Conservation (phyloP, 805 yeast genomes). For the Candida ficus region DNA sequence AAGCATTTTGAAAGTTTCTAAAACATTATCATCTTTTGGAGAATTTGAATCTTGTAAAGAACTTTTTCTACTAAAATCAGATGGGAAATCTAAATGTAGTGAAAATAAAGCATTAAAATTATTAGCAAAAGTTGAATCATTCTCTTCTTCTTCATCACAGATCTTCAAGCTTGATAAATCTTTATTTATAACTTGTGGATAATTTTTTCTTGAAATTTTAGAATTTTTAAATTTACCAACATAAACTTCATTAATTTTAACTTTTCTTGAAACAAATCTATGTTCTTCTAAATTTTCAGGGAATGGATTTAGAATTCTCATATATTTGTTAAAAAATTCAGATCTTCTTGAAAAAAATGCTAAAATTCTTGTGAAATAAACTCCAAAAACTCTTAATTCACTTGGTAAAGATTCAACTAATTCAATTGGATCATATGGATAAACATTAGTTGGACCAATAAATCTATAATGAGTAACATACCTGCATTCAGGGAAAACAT, state of each 20-base stretch:
- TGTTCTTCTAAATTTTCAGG: conserved; percentile 14
- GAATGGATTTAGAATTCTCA: conserved; percentile 16
- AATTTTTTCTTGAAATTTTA: conserved; percentile 13
- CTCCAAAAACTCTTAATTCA: conserved; percentile 10
- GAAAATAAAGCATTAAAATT: conserved; percentile 16
- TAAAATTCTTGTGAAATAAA: conserved; percentile 16
- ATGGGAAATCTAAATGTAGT: conserved; percentile 3
- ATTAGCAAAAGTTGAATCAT: conserved; percentile 10
- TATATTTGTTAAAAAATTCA: conserved; percentile 20
- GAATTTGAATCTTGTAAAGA: not conserved
- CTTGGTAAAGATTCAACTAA: conserved; percentile 6
- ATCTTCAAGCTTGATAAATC: not conserved
- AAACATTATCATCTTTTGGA: not conserved
- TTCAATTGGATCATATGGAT: conserved; percentile 15
- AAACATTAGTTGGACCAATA: conserved; percentile 21
- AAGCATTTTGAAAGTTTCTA: conserved; percentile 1
- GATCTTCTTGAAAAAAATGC: conserved; percentile 21
- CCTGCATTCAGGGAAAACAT: conserved; percentile 21
- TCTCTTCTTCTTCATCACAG: not conserved
- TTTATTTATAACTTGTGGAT: conserved; percentile 14
- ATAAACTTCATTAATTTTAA: conserved; percentile 14
- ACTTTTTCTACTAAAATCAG: not conserved
- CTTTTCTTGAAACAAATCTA: conserved; percentile 19
- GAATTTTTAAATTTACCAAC: conserved; percentile 13
- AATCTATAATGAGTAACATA: conserved; percentile 18